These are phyloP conservation scores for Pichia sp. DNA, from an alignment of 1,139 yeast species.

Conservation along the genomic window DNA sequence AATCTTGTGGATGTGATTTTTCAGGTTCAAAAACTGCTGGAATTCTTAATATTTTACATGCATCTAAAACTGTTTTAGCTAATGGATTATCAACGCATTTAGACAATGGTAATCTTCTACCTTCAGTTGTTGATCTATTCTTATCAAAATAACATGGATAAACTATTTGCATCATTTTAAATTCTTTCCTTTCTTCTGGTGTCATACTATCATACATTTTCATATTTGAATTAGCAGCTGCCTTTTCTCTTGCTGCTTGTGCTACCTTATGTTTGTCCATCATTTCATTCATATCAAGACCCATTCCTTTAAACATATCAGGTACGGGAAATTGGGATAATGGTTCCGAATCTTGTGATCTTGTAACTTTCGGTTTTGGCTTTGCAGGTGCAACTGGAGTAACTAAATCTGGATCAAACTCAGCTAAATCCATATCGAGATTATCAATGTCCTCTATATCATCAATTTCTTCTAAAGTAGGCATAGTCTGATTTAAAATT, in stretches of 20 bases:
- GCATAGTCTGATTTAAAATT: constrained; percentile 42
- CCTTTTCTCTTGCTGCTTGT: background rate
- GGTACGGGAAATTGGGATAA: constrained; percentile 24
- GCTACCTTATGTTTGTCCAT: constrained; percentile 1
- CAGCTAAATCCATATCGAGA: constrained; percentile 88
- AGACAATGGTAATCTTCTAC: constrained; percentile 67
- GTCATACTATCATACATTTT: constrained; percentile 13
- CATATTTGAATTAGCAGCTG: constrained; percentile 6
- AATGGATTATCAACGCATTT: constrained; percentile 80
- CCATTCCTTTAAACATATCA: constrained; percentile 22
- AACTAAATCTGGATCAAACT: constrained; percentile 68
- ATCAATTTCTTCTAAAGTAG: constrained; percentile 74
- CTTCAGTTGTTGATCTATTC: constrained; percentile 67
- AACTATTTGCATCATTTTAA: constrained; percentile 62
- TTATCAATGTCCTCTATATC: constrained; percentile 83
- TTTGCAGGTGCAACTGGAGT: constrained; percentile 67
- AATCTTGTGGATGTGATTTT: constrained; percentile 92
- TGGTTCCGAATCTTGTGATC: constrained; percentile 53
- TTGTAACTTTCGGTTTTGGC: constrained; percentile 50
- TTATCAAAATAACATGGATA: constrained; percentile 93
- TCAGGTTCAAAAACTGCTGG: constrained; percentile 67
- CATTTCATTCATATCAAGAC: constrained; percentile 11
- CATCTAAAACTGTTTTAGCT: constrained; percentile 76
- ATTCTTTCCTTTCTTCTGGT: constrained; percentile 48
- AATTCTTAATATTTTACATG: constrained; percentile 41